Evolutionary conservation across 116 monocot species (phyloP), one percentile per base, ranked within the genome.

Genomic region (Cymodocea nodosa): DNA sequence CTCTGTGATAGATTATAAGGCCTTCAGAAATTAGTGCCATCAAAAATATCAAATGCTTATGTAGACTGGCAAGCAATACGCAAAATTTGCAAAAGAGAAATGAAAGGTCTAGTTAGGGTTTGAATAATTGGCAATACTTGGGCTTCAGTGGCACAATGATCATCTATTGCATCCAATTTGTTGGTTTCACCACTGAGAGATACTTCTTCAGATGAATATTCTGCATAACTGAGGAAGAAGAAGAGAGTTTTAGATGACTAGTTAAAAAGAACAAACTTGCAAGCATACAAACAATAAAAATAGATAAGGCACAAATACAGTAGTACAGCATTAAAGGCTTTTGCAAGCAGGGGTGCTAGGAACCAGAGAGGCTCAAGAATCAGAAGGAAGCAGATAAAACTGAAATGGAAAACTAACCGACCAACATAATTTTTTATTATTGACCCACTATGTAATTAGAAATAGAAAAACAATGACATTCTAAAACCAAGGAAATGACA

Each of bases 141-240:
- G 18, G 48, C 25, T 64, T 50, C 39, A 50, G 48, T 10, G 24
- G 64, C 20, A 64, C 61, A 15, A 17, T 22, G 56, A 9, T 56
- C 56, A n/a, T 37, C 35, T 35, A 35, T 40, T 6, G 11, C 64
- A 64, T 64, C 24, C 20, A 15, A 64, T 49, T 48, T 48, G 23
- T 23, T 22, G 5, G 64, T 48, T 48, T 64, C 64, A 50, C 15
- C 3, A 24, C 16, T 50, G 25, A 50, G 14, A 20, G 49, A 64
- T 49, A 50, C 64, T 12, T 64, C 64, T 64, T 15, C 50, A 64
- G 64, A 20, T 10, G 64, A 64, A 50, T 50, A 10, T 64, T 64
- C 64, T 18, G 64, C 49, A 64, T 49, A 64, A 50, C 64, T 64
- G 50, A 64, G 40, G 23, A 23, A 64, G 20, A 50, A 49, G 2